phyloP scores from a whole-genome alignment of 306 rosid species.

The Prosopis cineraria region DNA sequence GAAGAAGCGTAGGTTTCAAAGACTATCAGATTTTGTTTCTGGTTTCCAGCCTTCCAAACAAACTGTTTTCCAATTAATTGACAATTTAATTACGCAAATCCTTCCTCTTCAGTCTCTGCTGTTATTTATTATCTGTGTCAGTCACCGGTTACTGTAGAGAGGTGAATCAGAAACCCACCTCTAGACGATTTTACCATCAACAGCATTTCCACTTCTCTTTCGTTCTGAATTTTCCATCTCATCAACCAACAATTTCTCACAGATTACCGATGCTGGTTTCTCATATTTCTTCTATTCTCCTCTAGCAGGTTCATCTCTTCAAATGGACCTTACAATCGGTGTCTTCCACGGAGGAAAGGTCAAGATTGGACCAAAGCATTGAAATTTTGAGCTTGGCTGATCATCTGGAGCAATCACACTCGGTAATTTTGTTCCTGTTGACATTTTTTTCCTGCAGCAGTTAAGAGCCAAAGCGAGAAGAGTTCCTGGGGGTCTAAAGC shows the following conservation, averaged over 20 bases:
- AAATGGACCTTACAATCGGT: slow-evolving; percentile 16
- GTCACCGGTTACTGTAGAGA: slow-evolving; percentile 33
- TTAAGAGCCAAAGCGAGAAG: not conserved
- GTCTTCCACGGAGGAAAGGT: not conserved
- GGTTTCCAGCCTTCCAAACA: not conserved
- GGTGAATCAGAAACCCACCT: slow-evolving; percentile 31
- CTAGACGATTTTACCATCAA: slow-evolving; percentile 3
- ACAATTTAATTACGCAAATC: slow-evolving; percentile 10
- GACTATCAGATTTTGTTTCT: slow-evolving; percentile 14
- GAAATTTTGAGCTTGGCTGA: slow-evolving; percentile 28
- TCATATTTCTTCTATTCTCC: not conserved
- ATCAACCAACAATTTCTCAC: not conserved
- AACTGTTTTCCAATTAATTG: not conserved
- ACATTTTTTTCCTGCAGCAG: not conserved
- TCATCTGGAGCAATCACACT: not conserved
- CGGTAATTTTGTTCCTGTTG: not conserved
- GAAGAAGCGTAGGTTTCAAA: slow-evolving; percentile 30
- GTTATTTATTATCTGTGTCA: slow-evolving; percentile 37
- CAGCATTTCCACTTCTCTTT: slow-evolving; percentile 18
- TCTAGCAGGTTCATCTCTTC: slow-evolving; percentile 23
- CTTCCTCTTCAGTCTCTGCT: not conserved
- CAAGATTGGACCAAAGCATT: slow-evolving; percentile 23
- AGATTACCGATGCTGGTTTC: not conserved
- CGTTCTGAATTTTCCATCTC: slow-evolving; percentile 17
- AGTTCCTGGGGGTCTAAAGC: not conserved